Evolutionary conservation across 192 early-diverging fungal species (phyloP).

Genomic region (Coemansia sp.): DNA sequence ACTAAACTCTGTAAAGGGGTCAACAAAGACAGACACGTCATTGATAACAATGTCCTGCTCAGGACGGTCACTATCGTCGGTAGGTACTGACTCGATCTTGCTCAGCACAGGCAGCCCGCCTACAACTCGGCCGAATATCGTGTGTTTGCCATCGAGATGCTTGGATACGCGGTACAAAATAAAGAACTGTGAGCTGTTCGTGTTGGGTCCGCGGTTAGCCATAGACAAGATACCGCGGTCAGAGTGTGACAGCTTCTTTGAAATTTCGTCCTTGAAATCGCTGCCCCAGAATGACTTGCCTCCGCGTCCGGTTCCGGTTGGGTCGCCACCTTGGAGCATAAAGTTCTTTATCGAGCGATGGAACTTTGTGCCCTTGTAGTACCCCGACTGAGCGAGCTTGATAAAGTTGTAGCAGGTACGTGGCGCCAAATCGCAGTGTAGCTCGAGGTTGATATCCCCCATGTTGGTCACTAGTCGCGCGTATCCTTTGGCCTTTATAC

Average conservation of each 20-base stretch:
- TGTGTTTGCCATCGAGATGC: conserved; percentile 87
- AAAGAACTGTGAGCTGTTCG: conserved; percentile 77
- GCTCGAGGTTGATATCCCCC: conserved; percentile 32
- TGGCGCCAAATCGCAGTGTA: conserved; percentile 65
- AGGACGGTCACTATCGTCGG: conserved; percentile 75
- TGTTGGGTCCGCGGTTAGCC: conserved; percentile 94
- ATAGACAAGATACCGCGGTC: conserved; percentile 87
- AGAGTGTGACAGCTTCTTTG: conserved; percentile 72
- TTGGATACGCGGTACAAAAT: conserved; percentile 68
- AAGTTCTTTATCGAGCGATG: conserved; percentile 91
- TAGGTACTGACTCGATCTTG: conserved; percentile 76
- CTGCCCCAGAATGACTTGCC: conserved; percentile 72
- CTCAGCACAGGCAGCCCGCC: conserved; percentile 83
- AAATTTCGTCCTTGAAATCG: conserved; percentile 74
- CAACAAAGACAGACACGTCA: conserved; percentile 74
- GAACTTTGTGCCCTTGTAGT: conserved; percentile 84
- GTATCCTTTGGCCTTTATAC: conserved; percentile 82
- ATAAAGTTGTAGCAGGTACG: conserved; percentile 93
- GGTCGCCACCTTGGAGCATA: conserved; percentile 98
- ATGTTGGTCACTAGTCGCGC: conserved; percentile 79
- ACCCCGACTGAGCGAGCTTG: conserved; percentile 67
- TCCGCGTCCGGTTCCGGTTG: conserved; percentile 91
- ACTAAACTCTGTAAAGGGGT: conserved; percentile 82
- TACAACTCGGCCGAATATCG: conserved; percentile 92
- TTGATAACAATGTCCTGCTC: conserved; percentile 72